These are phyloP conservation scores for Fraxinus ornus DNA, from an alignment of 305 asterid species.

Conservation along the genomic window DNA sequence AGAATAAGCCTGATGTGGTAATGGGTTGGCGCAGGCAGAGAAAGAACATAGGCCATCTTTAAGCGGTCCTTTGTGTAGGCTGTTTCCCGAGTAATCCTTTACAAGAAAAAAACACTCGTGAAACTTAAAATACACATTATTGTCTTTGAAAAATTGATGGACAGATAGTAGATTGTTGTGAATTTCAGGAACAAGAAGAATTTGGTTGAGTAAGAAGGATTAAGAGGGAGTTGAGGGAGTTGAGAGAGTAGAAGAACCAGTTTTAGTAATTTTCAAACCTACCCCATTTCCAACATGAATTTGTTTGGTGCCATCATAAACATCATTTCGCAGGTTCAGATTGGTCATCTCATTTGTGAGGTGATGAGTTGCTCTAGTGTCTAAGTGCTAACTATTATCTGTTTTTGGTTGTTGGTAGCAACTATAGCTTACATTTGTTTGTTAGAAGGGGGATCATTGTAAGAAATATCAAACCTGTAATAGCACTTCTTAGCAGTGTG, in stretches of 20 bases:
- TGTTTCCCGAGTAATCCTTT: background rate
- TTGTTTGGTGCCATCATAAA: background rate
- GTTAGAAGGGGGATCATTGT: background rate
- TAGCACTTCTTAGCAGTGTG: background rate
- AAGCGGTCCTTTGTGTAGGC: background rate
- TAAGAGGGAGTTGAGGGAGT: background rate
- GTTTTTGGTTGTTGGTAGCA: background rate
- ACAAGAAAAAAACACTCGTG: background rate
- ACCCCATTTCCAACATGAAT: background rate
- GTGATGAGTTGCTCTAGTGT: background rate
- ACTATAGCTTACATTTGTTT: background rate
- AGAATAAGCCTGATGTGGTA: no score
- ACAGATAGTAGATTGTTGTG: background rate
- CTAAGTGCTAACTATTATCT: background rate
- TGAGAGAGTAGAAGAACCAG: background rate
- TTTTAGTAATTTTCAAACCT: background rate
- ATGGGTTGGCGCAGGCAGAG: background rate
- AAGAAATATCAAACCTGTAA: background rate
- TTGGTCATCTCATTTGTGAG: background rate
- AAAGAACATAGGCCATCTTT: background rate
- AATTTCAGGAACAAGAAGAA: background rate
- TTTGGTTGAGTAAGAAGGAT: background rate
- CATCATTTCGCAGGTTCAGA: background rate
- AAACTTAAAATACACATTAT: constrained; percentile 4
- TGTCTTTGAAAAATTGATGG: background rate